Conservation (phyloP, 306 rosid species). For the Luffa acutangula region DNA sequence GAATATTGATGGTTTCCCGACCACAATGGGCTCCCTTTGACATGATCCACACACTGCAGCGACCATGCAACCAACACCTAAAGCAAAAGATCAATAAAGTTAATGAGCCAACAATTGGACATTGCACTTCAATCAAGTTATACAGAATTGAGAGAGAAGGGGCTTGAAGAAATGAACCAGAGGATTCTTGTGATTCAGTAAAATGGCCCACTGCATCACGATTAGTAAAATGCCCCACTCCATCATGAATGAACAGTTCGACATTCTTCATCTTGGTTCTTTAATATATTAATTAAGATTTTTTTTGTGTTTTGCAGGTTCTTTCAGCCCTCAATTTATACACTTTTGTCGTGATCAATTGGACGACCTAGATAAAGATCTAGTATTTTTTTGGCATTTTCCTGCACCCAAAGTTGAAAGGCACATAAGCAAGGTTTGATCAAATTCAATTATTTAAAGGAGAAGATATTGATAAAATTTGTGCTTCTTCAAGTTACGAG, state of each 20-base stretch:
- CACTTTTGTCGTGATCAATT: constrained; percentile 82
- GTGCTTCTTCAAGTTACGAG: background rate
- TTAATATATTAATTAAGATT: background rate
- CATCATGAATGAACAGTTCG: background rate
- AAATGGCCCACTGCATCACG: constrained; percentile 82
- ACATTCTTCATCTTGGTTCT: background rate
- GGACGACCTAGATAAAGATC: constrained; percentile 36
- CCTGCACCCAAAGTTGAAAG: constrained; percentile 42
- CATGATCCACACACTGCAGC: constrained; percentile 92
- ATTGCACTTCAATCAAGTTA: background rate
- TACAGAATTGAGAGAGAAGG: constrained; percentile 11
- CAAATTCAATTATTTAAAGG: background rate
- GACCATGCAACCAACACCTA: constrained; percentile 96
- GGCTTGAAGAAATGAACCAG: constrained; percentile 37
- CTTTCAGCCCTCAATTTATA: constrained; percentile 84
- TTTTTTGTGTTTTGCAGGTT: constrained; percentile 33
- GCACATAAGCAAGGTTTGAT: background rate
- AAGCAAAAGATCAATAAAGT: constrained; percentile 17
- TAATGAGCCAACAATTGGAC: background rate
- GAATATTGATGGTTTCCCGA: constrained; percentile 89
- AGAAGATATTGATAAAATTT: background rate
- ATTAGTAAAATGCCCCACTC: too few species aligned
- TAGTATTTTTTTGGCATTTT: constrained; percentile 50
- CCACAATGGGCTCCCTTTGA: constrained; percentile 77
- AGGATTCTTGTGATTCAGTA: constrained; percentile 79